Evolutionary conservation across 2,329 filamentous ascomycete genomes (phyloP), one percentile per base, ranked within the genome.

Genomic region (Fusarium lyarnte): DNA sequence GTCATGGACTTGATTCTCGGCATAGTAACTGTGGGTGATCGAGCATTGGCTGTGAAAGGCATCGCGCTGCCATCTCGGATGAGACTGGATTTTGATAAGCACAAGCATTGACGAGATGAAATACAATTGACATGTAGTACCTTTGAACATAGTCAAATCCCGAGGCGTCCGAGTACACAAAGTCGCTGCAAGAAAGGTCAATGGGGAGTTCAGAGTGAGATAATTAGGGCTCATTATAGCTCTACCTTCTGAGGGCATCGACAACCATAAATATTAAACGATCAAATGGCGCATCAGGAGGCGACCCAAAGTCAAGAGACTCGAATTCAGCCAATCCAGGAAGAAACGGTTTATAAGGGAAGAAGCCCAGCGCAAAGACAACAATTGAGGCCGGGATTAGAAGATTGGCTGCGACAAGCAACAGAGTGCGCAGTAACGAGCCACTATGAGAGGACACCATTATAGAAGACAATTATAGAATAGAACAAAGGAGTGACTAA

Each of bases 21-120:
- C 96, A 99, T 98, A 23, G 96, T 99, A 69, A 99, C 95, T 12
- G 96, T 99, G 4, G 96, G 96, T 57, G 97, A 94, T n/a, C 94
- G 93, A 23, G 96, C 96, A 87, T 97, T 93, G 38, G 95, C 95
- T 36, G 96, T 99, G 80, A 97, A 99, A 6, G 96, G 96, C 41
- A 98, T 86, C 11, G 96, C 97, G 65, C 88, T 88, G 66, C 95
- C 95, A 81, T 91, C 87, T 78, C 92, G 90, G 79, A 98, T 97
- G 73, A 98, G 87, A 76, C 94, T 97, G 78, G 27, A 17, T 33
- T 31, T n/a, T 29, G 35, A 43, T 65, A 31, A 77, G 74, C 51
- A 66, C 31, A 45, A 33, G 49, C n/a, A 25, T 27, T 17, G 19
- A 36, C 16, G 21, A 21, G 23, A 36, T 31, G 6, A 31, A 14